These are phyloP conservation scores for Schizothecium vesticola DNA, from an alignment of 495 filamentous ascomycete species.

Conservation along the genomic window DNA sequence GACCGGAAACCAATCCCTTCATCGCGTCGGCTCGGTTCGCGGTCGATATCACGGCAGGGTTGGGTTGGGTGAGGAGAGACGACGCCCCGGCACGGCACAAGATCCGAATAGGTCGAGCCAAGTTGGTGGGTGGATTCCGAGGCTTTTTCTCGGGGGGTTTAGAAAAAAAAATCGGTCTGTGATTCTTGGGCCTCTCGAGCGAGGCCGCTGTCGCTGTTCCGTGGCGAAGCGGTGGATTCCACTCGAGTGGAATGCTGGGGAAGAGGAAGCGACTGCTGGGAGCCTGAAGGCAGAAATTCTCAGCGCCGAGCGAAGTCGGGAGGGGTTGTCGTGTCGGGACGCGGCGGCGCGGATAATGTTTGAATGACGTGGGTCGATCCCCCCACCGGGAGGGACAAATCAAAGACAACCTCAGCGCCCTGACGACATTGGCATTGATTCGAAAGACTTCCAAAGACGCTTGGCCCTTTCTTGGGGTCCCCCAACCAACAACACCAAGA, in stretches of 20 bases:
- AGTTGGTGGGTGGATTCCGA: not conserved
- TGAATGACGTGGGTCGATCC: not conserved
- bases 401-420: not conserved
- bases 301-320: not conserved
- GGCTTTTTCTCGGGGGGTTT: not conserved
- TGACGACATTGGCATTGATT: not conserved
- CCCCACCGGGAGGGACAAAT: not conserved
- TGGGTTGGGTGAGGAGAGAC: not conserved
- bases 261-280: not conserved
- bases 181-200: not conserved
- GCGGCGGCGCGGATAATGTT: not conserved
- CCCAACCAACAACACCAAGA: not conserved
- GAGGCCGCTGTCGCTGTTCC: not conserved
- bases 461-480: not conserved
- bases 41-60: not conserved
- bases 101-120: not conserved
- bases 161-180: not conserved
- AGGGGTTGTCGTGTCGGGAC: not conserved
- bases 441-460: not conserved
- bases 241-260: not conserved
- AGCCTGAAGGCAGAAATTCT: not conserved
- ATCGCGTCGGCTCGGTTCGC: conserved; percentile 11
- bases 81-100: not conserved
- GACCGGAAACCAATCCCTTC: conserved; percentile 31
- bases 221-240: not conserved